Percentiles rank a stretch among this genome's conserved stretches.
phyloP scores from a whole-genome alignment of 176 grass and related monocot genomes.

The Phyllostachys edulis region DNA sequence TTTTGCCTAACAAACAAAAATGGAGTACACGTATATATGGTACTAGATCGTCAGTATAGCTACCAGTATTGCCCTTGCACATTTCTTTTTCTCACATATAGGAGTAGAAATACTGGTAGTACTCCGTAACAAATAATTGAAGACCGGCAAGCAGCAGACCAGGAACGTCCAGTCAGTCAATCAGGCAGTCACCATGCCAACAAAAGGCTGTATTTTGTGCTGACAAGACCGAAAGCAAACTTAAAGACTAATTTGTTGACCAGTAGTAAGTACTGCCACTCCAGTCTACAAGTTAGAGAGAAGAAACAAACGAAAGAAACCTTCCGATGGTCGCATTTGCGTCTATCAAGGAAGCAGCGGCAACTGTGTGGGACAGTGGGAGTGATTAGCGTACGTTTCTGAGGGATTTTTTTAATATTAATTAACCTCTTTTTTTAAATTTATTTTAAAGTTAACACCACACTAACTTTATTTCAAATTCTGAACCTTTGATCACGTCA shows the following conservation, averaged over 20 bases:
- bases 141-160: neutral
- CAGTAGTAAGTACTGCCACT: neutral
- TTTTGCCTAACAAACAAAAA: too few species aligned
- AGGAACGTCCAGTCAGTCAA: neutral
- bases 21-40: too few species aligned
- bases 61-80: too few species aligned
- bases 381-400: neutral
- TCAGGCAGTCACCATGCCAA: neutral
- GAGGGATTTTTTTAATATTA: too few species aligned
- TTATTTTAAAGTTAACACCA: too few species aligned
- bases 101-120: neutral
- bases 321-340: neutral
- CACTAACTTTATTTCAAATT: too few species aligned
- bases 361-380: neutral
- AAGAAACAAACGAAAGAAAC: neutral
- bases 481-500: too few species aligned
- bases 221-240: slow-evolving; percentile 12
- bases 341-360: neutral
- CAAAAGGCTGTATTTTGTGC: neutral
- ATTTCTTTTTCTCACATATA: too few species aligned
- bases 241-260: neutral
- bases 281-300: neutral
- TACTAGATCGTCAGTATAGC: too few species aligned
- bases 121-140: slow-evolving; percentile 5
- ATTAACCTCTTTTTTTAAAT: too few species aligned